Evolutionary conservation across 768 basidiomycete species (phyloP).

Genomic region (Fomitopsis serialis): DNA sequence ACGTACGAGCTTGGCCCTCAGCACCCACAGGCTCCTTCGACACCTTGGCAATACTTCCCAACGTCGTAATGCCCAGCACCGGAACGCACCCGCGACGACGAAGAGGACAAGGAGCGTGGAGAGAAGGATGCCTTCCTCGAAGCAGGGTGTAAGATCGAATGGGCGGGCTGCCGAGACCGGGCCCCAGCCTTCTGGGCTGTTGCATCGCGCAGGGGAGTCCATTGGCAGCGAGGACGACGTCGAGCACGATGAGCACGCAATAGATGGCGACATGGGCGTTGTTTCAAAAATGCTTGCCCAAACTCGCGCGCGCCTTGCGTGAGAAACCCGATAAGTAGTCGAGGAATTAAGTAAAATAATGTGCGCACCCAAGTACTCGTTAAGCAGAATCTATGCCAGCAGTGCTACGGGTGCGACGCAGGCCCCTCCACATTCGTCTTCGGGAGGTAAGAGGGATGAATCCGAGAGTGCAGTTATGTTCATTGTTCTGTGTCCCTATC

Average conservation of each 20-base stretch:
- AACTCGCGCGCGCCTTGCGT: background rate
- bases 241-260: constrained; percentile 15
- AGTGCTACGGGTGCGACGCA: too few relatives aligned
- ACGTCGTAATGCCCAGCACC: constrained; percentile 27
- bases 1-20: constrained; percentile 67
- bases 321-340: too few relatives aligned
- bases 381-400: too few relatives aligned
- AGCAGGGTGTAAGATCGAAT: constrained; percentile 80
- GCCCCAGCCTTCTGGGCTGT: constrained; percentile 60
- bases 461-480: too few relatives aligned
- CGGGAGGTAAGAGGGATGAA: too few relatives aligned
- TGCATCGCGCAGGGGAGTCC: constrained; percentile 30
- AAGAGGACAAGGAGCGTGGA: constrained; percentile 45
- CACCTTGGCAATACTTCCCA: constrained; percentile 28
- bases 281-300: background rate
- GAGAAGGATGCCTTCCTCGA: constrained; percentile 68
- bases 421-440: too few relatives aligned
- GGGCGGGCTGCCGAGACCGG: constrained; percentile 50
- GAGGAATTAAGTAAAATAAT: too few relatives aligned
- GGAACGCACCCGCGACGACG: constrained; percentile 36
- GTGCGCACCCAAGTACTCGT: too few relatives aligned
- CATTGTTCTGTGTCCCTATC: too few relatives aligned
- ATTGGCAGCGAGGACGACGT: constrained; percentile 17
- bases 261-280: constrained; percentile 16
- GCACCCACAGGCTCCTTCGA: constrained; percentile 43